Conservation (phyloP, 352 stramenopile species). For the Phytopythium delawarense region DNA sequence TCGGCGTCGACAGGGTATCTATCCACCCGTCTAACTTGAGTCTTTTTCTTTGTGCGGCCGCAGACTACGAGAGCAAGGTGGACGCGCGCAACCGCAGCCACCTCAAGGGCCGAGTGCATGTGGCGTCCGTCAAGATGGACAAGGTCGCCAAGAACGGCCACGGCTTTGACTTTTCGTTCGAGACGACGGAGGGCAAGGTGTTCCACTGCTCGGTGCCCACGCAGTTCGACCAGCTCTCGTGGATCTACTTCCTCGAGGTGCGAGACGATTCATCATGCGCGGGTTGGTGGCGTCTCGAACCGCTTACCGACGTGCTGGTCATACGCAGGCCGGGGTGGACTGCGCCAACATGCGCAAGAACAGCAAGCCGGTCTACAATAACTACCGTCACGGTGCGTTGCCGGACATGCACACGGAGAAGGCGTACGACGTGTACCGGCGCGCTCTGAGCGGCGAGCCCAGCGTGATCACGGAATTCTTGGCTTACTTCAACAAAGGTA, state of each 20-base stretch:
- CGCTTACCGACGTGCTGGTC: background rate
- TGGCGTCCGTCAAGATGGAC: constrained; percentile 70
- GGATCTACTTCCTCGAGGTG: constrained; percentile 84
- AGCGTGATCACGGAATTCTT: constrained; percentile 56
- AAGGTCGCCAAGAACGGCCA: constrained; percentile 77
- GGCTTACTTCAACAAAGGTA: constrained; percentile 86
- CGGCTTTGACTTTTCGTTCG: constrained; percentile 83
- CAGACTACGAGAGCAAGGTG: constrained; percentile 87
- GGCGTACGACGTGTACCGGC: constrained; percentile 73
- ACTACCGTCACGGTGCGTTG: constrained; percentile 59
- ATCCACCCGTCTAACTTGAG: background rate
- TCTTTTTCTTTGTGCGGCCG: background rate
- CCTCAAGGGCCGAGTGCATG: constrained; percentile 81
- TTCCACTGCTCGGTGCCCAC: constrained; percentile 81
- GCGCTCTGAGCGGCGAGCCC: constrained; percentile 55
- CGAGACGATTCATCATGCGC: background rate
- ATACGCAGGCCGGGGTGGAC: constrained; percentile 56
- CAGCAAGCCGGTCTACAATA: constrained; percentile 80
- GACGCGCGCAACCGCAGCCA: constrained; percentile 84
- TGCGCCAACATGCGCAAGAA: constrained; percentile 80
- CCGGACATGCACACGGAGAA: constrained; percentile 76
- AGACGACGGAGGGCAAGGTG: constrained; percentile 79
- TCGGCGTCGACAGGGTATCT: constrained; percentile 1
- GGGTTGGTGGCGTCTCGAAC: background rate
- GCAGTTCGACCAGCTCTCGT: constrained; percentile 75